phyloP scores from a whole-genome alignment of 495 filamentous ascomycete species.

The Daldinia vernicosa region DNA sequence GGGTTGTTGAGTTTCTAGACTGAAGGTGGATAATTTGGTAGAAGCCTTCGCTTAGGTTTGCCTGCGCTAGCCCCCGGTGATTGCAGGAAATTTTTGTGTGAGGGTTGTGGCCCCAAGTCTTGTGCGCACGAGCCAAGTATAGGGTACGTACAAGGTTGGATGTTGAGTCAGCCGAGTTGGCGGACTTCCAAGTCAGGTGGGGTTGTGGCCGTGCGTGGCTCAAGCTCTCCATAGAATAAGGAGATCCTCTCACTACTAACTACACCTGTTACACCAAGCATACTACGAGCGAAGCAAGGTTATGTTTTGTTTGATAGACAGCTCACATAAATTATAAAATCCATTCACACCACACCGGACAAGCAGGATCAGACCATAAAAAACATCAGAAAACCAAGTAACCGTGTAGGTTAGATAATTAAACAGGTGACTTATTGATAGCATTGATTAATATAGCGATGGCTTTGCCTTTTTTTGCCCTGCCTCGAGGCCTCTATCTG shows the following conservation, averaged over 20 bases:
- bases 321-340: background rate
- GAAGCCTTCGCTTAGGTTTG: conserved; percentile 41
- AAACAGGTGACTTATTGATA: background rate
- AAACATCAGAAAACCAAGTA: background rate
- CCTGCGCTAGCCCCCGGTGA: conserved; percentile 1
- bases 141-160: background rate
- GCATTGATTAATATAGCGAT: conserved; percentile 36
- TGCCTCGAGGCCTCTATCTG: conserved; percentile 47
- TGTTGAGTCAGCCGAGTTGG: background rate
- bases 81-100: conserved; percentile 42
- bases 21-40: conserved; percentile 28
- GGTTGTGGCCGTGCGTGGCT: background rate
- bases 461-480: conserved; percentile 27
- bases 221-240: too few species aligned
- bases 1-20: conserved; percentile 27
- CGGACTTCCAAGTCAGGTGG: background rate
- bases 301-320: background rate
- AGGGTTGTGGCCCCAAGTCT: conserved; percentile 38
- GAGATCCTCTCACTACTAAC: background rate
- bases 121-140: conserved; percentile 19
- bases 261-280: background rate
- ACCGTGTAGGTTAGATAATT: background rate
- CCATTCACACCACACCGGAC: background rate
- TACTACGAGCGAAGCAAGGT: background rate
- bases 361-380: background rate